These are phyloP conservation scores for Tanacetum coccineum DNA, from an alignment of 129 eudicot genomes.

Conservation along the genomic window DNA sequence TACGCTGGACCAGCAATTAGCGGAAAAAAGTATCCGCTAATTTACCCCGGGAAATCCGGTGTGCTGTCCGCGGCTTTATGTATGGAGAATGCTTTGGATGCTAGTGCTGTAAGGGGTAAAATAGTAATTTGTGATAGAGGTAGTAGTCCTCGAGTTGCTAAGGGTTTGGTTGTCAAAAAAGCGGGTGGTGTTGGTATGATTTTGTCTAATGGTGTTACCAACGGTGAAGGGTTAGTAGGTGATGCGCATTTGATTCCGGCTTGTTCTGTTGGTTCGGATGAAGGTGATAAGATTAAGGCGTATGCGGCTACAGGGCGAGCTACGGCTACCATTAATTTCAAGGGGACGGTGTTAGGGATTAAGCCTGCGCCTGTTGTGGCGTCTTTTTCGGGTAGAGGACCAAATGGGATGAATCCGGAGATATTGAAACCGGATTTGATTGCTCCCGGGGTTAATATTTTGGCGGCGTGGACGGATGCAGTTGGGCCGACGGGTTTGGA, in stretches of 20 bases:
- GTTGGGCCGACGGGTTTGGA: slow-evolving; percentile 87
- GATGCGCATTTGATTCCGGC: slow-evolving; percentile 87
- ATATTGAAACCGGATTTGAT: slow-evolving; percentile 76
- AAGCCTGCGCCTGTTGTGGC: slow-evolving; percentile 91
- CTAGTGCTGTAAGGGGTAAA: slow-evolving; percentile 59
- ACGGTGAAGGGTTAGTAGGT: slow-evolving; percentile 84
- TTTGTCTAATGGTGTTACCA: slow-evolving; percentile 59
- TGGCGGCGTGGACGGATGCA: slow-evolving; percentile 86
- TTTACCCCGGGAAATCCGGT: slow-evolving; percentile 79
- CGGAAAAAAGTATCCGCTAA: slow-evolving; percentile 60
- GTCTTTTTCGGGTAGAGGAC: slow-evolving; percentile 82
- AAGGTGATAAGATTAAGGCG: slow-evolving; percentile 58
- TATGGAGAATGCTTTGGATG: slow-evolving; percentile 82
- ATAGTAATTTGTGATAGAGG: slow-evolving; percentile 87
- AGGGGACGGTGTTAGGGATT: slow-evolving; percentile 66
- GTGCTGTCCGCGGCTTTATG: slow-evolving; percentile 66
- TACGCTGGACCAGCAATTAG: slow-evolving; percentile 63
- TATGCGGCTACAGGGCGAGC: slow-evolving; percentile 43
- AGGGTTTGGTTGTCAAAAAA: slow-evolving; percentile 82
- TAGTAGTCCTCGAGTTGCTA: slow-evolving; percentile 80
- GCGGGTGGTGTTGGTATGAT: slow-evolving; percentile 97
- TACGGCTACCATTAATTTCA: slow-evolving; percentile 51
- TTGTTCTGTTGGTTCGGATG: slow-evolving; percentile 67
- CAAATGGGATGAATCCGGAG: slow-evolving; percentile 83
- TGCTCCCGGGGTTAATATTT: slow-evolving; percentile 84